A percentile compares a stretch with the other conserved stretches of the same genome.
Conservation (phyloP, 73 alveolate species). For the Effrenium voratum region DNA sequence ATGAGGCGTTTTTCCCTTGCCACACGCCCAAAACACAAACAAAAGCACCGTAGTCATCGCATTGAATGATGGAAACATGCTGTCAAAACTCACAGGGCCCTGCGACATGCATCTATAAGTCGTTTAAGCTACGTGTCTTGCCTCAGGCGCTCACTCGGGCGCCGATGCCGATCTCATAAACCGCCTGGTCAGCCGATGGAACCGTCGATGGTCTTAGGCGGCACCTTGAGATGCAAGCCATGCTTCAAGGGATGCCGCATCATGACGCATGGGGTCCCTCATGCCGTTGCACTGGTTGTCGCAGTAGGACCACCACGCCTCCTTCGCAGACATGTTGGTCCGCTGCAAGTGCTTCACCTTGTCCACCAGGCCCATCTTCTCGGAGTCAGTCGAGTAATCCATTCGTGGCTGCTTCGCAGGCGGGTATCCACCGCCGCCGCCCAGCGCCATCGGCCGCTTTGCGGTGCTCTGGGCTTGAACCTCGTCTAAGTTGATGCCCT, state of each 20-base stretch:
- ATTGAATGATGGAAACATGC: no score
- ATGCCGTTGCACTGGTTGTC: slow-evolving; percentile 79
- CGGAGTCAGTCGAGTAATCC: slow-evolving; percentile 27
- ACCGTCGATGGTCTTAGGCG: no score
- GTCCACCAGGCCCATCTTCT: slow-evolving; percentile 65
- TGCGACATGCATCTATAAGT: no score
- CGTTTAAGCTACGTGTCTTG: no score
- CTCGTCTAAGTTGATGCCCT: slow-evolving; percentile 91
- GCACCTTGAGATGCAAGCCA: slow-evolving; percentile 63
- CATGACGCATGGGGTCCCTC: slow-evolving; percentile 91
- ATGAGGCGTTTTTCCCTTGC: no score
- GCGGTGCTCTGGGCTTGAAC: slow-evolving; percentile 3
- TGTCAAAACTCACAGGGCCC: no score
- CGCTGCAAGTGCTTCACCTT: slow-evolving; percentile 82
- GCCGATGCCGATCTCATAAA: no score
- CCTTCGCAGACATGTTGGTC: slow-evolving; percentile 62
- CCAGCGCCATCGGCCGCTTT: neutral
- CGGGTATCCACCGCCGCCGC: neutral
- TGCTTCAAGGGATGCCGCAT: slow-evolving; percentile 38
- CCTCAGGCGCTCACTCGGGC: no score
- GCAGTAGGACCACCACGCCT: slow-evolving; percentile 79
- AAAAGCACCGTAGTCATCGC: no score
- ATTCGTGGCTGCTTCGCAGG: slow-evolving; percentile 61
- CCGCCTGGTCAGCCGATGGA: no score
- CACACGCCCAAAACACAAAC: no score